Conservation (phyloP, 257 asterid species). For the Plantago major region DNA sequence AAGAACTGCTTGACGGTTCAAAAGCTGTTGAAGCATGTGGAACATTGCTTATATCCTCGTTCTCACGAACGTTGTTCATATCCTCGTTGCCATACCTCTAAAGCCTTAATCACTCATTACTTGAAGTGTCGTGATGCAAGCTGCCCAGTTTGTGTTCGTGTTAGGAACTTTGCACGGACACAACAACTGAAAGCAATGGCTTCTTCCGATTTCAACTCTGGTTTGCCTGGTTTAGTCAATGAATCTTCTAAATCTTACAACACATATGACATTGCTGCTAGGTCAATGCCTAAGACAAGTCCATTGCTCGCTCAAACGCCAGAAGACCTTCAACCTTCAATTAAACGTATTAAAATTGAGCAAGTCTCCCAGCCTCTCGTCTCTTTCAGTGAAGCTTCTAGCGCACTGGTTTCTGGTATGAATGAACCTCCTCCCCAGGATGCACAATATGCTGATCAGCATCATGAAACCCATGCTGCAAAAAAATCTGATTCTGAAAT, state of each 20-base stretch:
- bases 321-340: constrained; percentile 63
- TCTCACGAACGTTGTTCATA: constrained; percentile 51
- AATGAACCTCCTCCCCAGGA: constrained; percentile 41
- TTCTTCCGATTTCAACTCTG: constrained; percentile 44
- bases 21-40: constrained; percentile 68
- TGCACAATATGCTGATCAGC: constrained; percentile 33
- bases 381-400: constrained; percentile 44
- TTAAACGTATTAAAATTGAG: constrained; percentile 87
- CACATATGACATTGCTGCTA: constrained; percentile 44
- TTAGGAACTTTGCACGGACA: constrained; percentile 51
- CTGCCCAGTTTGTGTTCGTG: constrained; percentile 94
- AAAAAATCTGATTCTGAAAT: constrained; percentile 49
- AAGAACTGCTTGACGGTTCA: constrained; percentile 56
- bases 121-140: constrained; percentile 55
- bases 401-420: constrained; percentile 35
- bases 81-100: constrained; percentile 69
- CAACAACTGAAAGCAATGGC: constrained; percentile 42
- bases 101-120: constrained; percentile 50
- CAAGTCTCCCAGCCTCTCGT: constrained; percentile 47
- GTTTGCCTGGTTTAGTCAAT: constrained; percentile 36
- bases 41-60: constrained; percentile 63
- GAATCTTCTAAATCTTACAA: constrained; percentile 47
- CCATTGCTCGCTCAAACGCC: constrained; percentile 44
- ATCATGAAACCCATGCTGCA: constrained; percentile 33
- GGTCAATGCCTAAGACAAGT: constrained; percentile 36